Evolutionary conservation across 805 yeast species (phyloP), one percentile per base, ranked within the genome.

Genomic region (Candida anglica): DNA sequence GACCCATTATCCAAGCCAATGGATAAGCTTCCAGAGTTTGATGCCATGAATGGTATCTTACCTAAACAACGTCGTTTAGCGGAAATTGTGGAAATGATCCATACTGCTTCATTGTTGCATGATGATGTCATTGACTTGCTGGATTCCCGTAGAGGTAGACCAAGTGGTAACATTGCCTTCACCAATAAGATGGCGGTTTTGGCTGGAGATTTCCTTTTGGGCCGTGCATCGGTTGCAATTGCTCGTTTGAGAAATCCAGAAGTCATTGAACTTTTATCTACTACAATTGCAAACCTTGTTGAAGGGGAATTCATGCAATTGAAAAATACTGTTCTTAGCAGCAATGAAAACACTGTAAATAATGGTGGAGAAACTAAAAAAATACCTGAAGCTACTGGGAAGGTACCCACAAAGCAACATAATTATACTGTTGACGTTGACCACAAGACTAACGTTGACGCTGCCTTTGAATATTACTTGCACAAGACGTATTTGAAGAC

Each of bases 291-390:
- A 9, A 93, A 93, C 56, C 71, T 93, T 40, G 98, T 93, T 1
- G 98, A 93, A 63, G 98, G 98, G 32, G 98, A 93, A 63, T 91
- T 93, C 57, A 93, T 93, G 98, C 98, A 93, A 64, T 75, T 93
- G 67, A 89, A 91, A 48, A 93, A 93, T 61, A 87, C 96, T 0
- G 93, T 89, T 6, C 64, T 83, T 27, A 60, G 48, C 39, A n/a
- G 16, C 22, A 45, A 45, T 29, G 74, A 69, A 39, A 77, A 75
- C 21, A 55, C 60, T 28, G 58, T 69, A 15, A 64, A 70, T 38
- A 86, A 75, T 41, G 74, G 64, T 36, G 71, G 71, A 3, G 73
- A 66, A 32, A 32, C 50, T 29, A 50, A 73, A 59, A 42, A 45
- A 19, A 58, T 76, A 11, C 87, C 87, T 4, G 46, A 49, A 10